Evolutionary conservation across 2,329 filamentous ascomycete genomes (phyloP), one percentile per base, ranked within the genome.

Genomic region (Colletotrichum gloeosporioides): DNA sequence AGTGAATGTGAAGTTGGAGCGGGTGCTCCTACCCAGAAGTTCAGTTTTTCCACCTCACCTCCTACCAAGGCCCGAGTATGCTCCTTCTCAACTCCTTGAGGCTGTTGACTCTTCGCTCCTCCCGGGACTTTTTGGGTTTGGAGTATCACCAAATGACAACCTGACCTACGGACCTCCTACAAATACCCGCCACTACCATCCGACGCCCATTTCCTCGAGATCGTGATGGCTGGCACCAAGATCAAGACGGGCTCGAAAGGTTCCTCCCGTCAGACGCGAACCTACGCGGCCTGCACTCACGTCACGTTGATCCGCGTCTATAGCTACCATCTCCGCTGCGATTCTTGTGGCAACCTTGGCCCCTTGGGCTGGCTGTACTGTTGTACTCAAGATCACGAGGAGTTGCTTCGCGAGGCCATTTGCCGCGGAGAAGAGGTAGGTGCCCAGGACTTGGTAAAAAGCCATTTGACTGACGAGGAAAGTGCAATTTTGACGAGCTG

Each of bases 291-390:
- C 8, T 96, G 94, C 83, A 94, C 92, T 4, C 94, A 96, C 81
- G 85, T 92, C 62, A 92, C 89, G 71, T 93, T 95, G 89, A 90
- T 91, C 12, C 91, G 93, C 32, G 83, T 95, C 61, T 94, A 92
- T 79, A 89, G 89, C 39, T 74, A 84, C 25, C 82, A 87, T 32
- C 82, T 87, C 63, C 80, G 82, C 22, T 97, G 95, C 84, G 84
- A 88, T 9, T 81, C 88, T 29, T 97, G 95, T 80, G 85, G 86
- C 53, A 84, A 85, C 55, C 83, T 83, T 2, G 90, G 93, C 1
- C 84, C 88, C 18, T 87, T 93, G 69, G 94, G 94, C 31, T 97
- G 93, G 91, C 85, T 97, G 27, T 97, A 95, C 83, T 88, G 90
- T 75, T 97, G 95, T 83, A 90, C 89, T 15, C 91, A 95, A 81